phyloP scores from a whole-genome alignment of 139 green algal genomes.

The Picochlorum sp. region DNA sequence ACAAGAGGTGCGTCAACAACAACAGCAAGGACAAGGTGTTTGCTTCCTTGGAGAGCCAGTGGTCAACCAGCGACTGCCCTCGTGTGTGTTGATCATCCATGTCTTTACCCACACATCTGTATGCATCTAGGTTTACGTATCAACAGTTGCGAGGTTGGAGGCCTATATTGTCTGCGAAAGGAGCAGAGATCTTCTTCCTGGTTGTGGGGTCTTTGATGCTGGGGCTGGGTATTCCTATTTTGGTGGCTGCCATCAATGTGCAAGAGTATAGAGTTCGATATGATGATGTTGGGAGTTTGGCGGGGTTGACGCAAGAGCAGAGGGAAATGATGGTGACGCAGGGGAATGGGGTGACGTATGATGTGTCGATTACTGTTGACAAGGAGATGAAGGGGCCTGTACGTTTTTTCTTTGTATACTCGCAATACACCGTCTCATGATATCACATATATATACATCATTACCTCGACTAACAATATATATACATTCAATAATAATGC shows the following conservation, averaged over 20 bases:
- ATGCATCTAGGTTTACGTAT: constrained; percentile 19
- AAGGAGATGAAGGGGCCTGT: constrained; percentile 40
- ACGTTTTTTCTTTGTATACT: neutral
- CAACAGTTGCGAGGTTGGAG: constrained; percentile 29
- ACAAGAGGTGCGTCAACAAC: neutral
- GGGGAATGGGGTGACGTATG: constrained; percentile 7
- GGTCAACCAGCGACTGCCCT: too few species aligned
- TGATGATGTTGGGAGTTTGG: constrained; percentile 23
- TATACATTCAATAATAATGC: constrained; percentile 2
- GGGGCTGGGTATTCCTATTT: constrained; percentile 37
- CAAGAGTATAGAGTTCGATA: constrained; percentile 29
- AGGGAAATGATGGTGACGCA: constrained; percentile 8
- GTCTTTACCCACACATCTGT: neutral
- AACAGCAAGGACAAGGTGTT: too few species aligned
- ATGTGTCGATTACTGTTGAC: constrained; percentile 15
- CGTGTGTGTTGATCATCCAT: too few species aligned
- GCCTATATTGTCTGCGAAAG: constrained; percentile 30
- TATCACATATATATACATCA: too few species aligned
- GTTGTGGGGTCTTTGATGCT: constrained; percentile 18
- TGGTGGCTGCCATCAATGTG: constrained; percentile 34
- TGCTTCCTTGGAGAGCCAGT: too few species aligned
- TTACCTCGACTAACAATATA: neutral
- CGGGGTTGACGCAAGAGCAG: neutral
- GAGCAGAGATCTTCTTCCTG: constrained; percentile 30
- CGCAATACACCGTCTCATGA: too few species aligned